Base-by-base conservation (phyloP, 192 early-diverging fungal species). In the Coemansia sp. region DNA sequence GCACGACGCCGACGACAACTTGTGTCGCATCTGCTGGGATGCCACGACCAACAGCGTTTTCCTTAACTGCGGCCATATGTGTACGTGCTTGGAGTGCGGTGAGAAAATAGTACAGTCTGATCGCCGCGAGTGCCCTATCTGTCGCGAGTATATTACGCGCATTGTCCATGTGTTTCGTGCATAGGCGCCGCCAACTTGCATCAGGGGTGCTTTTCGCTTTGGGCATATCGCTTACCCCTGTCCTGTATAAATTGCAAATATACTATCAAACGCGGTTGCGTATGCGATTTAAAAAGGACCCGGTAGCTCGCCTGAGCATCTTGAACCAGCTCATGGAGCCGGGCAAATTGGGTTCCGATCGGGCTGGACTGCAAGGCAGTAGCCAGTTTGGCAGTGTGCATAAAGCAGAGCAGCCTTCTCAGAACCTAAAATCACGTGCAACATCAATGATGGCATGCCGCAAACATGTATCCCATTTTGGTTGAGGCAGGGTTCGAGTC, bases 21-120 rank as follows among this genome's bases (percentile, higher is more conserved):
- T 90, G 33, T 94, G 93, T 82, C 88, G 88, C 68, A 91, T 95
- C 28, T 95, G 93, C 67, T 92, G 86, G 76, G 92, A 93, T 70
- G 85, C 85, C 12, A 78, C 83, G 18, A 83, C 90, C 57, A 95
- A 95, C 82, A 89, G 89, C 73, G 91, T 93, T 6, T 89, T 93
- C 71, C 74, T 93, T 45, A 88, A 93, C 68, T 95, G 93, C 65
- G 91, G 92, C 35, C 93, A 95, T 72, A 88, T 93, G 88, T 86
- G 87, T 31, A 89, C 92, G 28, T 95, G 90, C 53, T 86, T 91
- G 72, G 90, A 89, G 43, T 93, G 89, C 64, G 87, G 87, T 25
- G 84, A 84, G 73, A 68, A 75, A 55, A 84, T 87, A 37, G 65
- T 76, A 23, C 48, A 59, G 47, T 65, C 58, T 2, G 76, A 83